Base-by-base conservation (phyloP, 305 asterid genomes). In the Petunia hybrid region DNA sequence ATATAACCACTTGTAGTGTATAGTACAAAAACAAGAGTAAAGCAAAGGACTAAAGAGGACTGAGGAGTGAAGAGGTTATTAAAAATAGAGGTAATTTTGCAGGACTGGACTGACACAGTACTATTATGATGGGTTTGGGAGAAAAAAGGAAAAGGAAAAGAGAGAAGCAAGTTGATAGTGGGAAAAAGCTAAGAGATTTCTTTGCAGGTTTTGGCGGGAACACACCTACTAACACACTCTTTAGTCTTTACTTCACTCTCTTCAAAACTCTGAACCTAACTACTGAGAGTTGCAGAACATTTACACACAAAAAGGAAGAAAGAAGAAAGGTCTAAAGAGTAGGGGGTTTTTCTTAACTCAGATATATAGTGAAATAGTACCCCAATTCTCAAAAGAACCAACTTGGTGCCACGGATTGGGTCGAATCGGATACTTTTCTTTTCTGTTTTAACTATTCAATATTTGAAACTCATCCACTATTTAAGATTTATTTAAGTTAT, bases 201-300 rank as follows among this genome's bases (percentile, higher is more conserved):
- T 14, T 31, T 43, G 73, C 38, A 16, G 62, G 62, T 74, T 83
- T 80, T 80, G 83, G 86, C 81, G 83, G 86, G 86, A 80, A 83
- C 79, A 40, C 51, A 61, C 57, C 56, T 22, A 48, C 56, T 9
- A n/a, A 76, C 78, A 66, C 66, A 39, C 40, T 3, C 31, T 4
- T 14, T 55, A 14, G 12, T 70, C 53, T 67, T 10, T 16, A 1
- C 31, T 4, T 14, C 62, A 14, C 22, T 70, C 53, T 67, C 14
- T 16, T 9, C 31, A 3, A 31, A 14, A 9, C 57, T 55, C 35
- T 53, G 13, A 41, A 36, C 6, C 46, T 48, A 22, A 1, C n/a
- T 8, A 2, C 4, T 0, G 16, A 60, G 16, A 43, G 63, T 5
- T 78, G 35, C 43, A n/a, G 7, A 40, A n/a, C 4, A 64, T 40